These are phyloP conservation scores for Xylariaceae sp. DNA, from an alignment of 2,329 filamentous ascomycete species.

Conservation along the genomic window DNA sequence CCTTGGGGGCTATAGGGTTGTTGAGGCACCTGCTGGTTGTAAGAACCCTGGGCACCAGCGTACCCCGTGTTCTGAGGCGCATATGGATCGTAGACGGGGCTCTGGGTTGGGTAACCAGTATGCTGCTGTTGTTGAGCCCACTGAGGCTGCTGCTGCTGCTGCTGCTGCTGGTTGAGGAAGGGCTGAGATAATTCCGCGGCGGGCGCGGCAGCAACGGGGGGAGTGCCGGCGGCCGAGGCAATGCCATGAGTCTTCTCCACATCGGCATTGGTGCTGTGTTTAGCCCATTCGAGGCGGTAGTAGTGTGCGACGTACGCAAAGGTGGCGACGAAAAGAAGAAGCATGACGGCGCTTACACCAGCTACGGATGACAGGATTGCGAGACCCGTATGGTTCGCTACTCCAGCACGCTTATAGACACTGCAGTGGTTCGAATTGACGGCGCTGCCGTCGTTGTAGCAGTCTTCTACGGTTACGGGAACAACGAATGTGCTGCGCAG, in stretches of 20 bases:
- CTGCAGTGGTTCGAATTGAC: constrained; percentile 48
- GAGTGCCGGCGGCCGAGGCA: neutral
- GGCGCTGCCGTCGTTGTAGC: constrained; percentile 46
- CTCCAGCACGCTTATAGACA: constrained; percentile 36
- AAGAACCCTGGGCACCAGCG: constrained; percentile 22
- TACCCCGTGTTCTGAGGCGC: constrained; percentile 30
- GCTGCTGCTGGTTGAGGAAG: constrained; percentile 27
- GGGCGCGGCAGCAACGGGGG: neutral
- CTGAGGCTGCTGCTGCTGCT: constrained; percentile 29
- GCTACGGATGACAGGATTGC: constrained; percentile 48
- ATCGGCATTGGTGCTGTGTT: constrained; percentile 24
- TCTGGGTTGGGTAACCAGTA: constrained; percentile 3
- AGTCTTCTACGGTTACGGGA: constrained; percentile 42
- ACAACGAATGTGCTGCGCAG: constrained; percentile 46
- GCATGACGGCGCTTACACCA: constrained; percentile 49
- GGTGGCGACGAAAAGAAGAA: constrained; percentile 40
- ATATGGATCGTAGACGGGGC: constrained; percentile 28
- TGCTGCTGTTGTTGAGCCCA: constrained; percentile 27
- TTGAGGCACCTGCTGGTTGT: constrained; percentile 25
- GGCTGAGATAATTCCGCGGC: constrained; percentile 26
- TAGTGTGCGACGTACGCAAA: constrained; percentile 42
- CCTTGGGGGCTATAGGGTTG: constrained; percentile 26
- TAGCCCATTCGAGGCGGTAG: constrained; percentile 38
- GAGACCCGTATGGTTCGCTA: constrained; percentile 45
- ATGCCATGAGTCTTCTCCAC: constrained; percentile 32